Conservation (phyloP, 2,329 filamentous ascomycete species). For the Conoideocrella luteorostrata region DNA sequence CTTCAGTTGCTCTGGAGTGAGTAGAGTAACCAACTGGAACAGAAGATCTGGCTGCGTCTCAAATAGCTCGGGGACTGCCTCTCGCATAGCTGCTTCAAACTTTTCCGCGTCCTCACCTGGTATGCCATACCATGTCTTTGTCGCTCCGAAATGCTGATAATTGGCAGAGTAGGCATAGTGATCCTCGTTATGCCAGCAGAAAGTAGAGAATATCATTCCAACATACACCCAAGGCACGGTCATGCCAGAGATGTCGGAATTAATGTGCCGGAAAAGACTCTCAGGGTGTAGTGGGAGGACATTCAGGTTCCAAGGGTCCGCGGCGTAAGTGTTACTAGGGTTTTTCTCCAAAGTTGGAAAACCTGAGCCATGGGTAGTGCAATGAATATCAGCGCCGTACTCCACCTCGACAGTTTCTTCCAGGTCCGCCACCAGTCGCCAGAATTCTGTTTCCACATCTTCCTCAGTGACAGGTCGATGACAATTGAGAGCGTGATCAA, state of each 20-base stretch:
- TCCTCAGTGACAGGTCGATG: constrained; percentile 82
- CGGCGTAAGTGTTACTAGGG: constrained; percentile 78
- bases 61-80: constrained; percentile 92
- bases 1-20: constrained; percentile 86
- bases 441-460: constrained; percentile 94
- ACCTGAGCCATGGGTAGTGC: constrained; percentile 92
- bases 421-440: constrained; percentile 86
- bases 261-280: constrained; percentile 93
- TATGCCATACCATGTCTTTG: constrained; percentile 99
- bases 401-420: constrained; percentile 97
- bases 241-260: constrained; percentile 97
- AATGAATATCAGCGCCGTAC: constrained; percentile 96
- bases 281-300: constrained; percentile 84
- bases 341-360: constrained; percentile 93
- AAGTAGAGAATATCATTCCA: constrained; percentile 98
- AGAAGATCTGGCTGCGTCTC: constrained; percentile 94
- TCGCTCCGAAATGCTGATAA: constrained; percentile 96
- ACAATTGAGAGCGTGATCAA: constrained; percentile 75
- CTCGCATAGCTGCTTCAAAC: constrained; percentile 91
- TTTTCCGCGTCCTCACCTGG: constrained; percentile 89
- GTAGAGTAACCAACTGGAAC: constrained; percentile 93
- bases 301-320: constrained; percentile 93
- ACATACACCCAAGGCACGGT: constrained; percentile 99
- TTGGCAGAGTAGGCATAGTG: constrained; percentile 98
- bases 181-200: constrained; percentile 99